Evolutionary conservation across 2,329 filamentous ascomycete species (phyloP), one percentile per base, ranked within the genome.

Genomic region (Xylariomycetidae sp.): DNA sequence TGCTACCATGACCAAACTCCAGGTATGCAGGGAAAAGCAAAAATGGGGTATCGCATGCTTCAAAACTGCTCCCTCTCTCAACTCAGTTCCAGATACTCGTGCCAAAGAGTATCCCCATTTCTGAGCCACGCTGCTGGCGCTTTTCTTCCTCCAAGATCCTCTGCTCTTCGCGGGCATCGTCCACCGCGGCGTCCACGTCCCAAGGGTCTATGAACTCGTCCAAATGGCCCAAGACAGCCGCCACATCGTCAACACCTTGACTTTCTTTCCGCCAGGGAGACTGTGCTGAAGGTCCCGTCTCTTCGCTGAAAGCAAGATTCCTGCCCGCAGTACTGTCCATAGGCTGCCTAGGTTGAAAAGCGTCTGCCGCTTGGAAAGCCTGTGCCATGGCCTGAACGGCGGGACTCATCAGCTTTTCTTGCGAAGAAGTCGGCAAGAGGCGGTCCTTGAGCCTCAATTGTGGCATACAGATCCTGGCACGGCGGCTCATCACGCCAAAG

Each of bases 361-460:
- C 43, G 39, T 73, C 69, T 5, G 65, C 68, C n/a, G 59, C 51
- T 18, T 63, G 52, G 38, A 74, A 74, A 6, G 65, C 64, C 38
- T 67, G 56, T 0, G 69, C 69, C 64, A 72, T 71, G 6, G 65
- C 69, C 34, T 55, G 59, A 12, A 67, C 41, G 0, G 47, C 48
- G 6, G 65, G 63, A 19, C 66, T 72, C 22, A 53, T 42, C 10
- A 51, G 53, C 9, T 37, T 50, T 39, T 59, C 60, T 39, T 71
- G 67, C 5, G 64, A 70, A 10, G 53, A 57, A 13, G 59, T 62
- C 4, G 64, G 66, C 3, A 69, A 46, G 2, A 70, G 46, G 10
- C 51, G 54, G 19, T 23, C 14, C 30, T 45, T 4, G 25, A 52
- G 10, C 8, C 15, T 15, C 10, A 16, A 29, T 29, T 25, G 13